Evolutionary conservation across 2,329 filamentous ascomycete species (phyloP).

Genomic region (Cadophora luteo-olivacea): DNA sequence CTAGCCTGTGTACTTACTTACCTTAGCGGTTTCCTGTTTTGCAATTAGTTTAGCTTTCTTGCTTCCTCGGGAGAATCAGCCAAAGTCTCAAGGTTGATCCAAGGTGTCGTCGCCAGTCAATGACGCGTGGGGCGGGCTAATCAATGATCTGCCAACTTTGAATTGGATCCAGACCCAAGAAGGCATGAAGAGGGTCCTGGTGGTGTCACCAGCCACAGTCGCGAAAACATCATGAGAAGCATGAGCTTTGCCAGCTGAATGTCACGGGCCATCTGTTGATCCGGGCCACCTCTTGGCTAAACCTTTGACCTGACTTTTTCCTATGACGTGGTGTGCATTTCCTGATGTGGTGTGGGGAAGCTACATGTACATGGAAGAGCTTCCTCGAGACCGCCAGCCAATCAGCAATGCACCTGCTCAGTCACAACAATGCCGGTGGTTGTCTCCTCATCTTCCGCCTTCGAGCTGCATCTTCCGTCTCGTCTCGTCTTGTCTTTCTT

Average conservation of each 20-base stretch:
- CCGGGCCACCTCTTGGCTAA: neutral
- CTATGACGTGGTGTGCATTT: slow-evolving; percentile 26
- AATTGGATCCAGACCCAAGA: slow-evolving; percentile 3
- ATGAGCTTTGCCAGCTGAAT: neutral
- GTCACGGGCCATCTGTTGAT: slow-evolving; percentile 16
- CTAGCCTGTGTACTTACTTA: neutral
- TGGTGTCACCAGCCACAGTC: slow-evolving; percentile 23
- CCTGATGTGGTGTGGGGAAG: slow-evolving; percentile 25
- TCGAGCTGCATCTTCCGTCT: neutral
- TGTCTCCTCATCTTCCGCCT: slow-evolving; percentile 18
- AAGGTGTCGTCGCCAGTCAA: slow-evolving; percentile 1
- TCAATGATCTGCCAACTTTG: slow-evolving; percentile 27
- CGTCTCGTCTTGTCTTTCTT: slow-evolving; percentile 1
- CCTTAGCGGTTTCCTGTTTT: slow-evolving; percentile 5
- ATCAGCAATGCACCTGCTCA: slow-evolving; percentile 23
- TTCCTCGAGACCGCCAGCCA: slow-evolving; percentile 21
- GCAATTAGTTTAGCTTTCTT: slow-evolving; percentile 1
- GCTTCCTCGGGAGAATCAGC: neutral
- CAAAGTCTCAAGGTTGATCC: neutral
- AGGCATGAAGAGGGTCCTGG: slow-evolving; percentile 11
- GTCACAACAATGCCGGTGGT: slow-evolving; percentile 17
- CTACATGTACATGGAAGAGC: slow-evolving; percentile 12
- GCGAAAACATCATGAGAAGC: neutral
- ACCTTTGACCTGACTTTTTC: neutral
- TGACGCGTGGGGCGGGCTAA: slow-evolving; percentile 21